phyloP scores from a whole-genome alignment of 2,329 filamentous ascomycete species.

The Hypoxylon sp. region DNA sequence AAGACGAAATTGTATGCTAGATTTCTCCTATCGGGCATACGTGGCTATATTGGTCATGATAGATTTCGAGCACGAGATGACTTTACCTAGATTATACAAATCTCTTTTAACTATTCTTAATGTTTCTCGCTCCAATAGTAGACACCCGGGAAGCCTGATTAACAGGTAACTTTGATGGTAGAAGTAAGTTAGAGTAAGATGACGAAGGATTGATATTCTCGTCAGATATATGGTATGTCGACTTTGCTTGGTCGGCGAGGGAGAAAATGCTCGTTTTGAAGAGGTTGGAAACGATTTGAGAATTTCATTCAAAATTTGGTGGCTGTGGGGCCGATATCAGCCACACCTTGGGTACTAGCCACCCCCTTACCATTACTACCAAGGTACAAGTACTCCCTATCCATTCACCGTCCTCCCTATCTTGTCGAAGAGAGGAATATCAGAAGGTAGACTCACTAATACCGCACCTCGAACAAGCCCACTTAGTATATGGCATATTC shows the following conservation, averaged over 20 bases:
- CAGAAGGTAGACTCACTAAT: not conserved
- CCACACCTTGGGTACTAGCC: not conserved
- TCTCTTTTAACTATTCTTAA: not conserved
- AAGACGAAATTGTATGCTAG: conserved; percentile 48
- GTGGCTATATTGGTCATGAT: not conserved
- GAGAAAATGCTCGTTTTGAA: too few species aligned
- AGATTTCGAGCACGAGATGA: not conserved
- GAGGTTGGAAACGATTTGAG: not conserved
- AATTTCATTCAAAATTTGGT: not conserved
- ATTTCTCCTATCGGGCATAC: not conserved
- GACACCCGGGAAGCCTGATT: not conserved
- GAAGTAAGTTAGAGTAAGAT: too few species aligned
- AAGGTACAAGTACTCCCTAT: not conserved
- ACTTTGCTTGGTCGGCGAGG: too few species aligned
- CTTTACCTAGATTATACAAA: conserved; percentile 14
- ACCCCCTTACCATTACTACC: not conserved
- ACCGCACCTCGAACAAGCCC: not conserved
- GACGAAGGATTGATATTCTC: not conserved
- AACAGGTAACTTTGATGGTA: too few species aligned
- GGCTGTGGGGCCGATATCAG: conserved; percentile 2
- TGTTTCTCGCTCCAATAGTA: not conserved
- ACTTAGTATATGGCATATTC: not conserved
- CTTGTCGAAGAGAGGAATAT: not conserved
- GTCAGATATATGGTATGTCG: not conserved
- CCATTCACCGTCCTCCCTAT: not conserved